Base-by-base conservation (phyloP, 768 basidiomycete species). In the Gautieria morchelliformis region DNA sequence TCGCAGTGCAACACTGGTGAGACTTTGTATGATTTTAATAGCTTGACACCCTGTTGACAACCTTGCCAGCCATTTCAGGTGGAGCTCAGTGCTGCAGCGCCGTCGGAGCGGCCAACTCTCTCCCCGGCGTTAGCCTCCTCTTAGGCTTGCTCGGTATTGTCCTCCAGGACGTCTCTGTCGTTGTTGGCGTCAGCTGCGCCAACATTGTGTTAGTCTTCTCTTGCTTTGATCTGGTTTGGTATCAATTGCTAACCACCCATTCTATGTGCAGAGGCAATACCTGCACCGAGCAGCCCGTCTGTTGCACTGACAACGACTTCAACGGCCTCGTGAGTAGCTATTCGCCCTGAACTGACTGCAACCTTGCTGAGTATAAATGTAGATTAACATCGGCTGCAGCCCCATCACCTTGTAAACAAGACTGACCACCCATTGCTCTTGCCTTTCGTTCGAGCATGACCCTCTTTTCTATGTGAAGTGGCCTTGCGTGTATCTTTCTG, bases 91-190 rank as follows among this genome's bases (percentile, higher is more conserved):
- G 70, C 64, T 72, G 70, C 63, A 63, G 69, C 55, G 63, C 62
- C 40, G 63, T 68, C 42, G 55, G 66, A 53, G 20, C 20, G 2
- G 66, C 64, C 2, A 52, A 40, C 40, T 61, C 59, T 7, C 33
- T 58, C 17, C 27, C 12, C 11, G 52, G 20, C 11, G 65, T 88
- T 63, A 85, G 86, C 0, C 64, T 64, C 9, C 42, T 64, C 49
- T 33, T 64, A 24, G 63, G 63, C 32, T 48, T 65, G 20, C 59
- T 67, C 19, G 68, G 66, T 14, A 53, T 69, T 49, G 59, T 63
- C 24, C 53, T 66, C 35, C 48, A 54, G 17, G 62, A 61, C 53
- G 19, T 62, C 48, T 56, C 58, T 17, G 63, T 53, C n/a, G 60
- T 61, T 11, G 57, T 67, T 41, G 66, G 48, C 19, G 61, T 20